phyloP scores from a whole-genome alignment of 495 filamentous ascomycete genomes.

The Chaetomium fimeti region DNA sequence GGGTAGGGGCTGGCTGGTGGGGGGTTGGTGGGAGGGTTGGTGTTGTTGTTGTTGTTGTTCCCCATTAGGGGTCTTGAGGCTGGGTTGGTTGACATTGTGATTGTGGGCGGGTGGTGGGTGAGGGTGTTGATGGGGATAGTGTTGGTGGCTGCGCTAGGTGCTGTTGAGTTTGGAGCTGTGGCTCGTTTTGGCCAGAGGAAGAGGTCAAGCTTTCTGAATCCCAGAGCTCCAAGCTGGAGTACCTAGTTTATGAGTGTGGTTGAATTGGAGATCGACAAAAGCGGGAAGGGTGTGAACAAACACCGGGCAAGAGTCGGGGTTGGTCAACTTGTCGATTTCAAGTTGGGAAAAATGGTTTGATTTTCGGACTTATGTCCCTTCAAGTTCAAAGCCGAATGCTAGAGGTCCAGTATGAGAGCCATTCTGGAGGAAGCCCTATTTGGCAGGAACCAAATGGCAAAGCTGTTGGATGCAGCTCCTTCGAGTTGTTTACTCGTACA shows the following conservation, averaged over 20 bases:
- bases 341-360: not conserved
- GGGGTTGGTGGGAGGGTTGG: not conserved
- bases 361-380: not conserved
- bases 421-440: not conserved
- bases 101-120: not conserved
- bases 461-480: not conserved
- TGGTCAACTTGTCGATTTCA: not conserved
- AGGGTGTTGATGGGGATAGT: too few species aligned
- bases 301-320: too few species aligned
- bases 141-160: not conserved
- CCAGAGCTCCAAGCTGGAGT: too few species aligned
- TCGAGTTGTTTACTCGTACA: not conserved
- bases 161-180: not conserved
- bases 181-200: not conserved
- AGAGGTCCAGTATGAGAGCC: too few species aligned
- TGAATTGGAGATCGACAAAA: not conserved
- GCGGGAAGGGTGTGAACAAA: not conserved
- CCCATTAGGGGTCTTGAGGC: not conserved
- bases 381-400: not conserved
- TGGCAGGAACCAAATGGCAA: not conserved
- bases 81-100: slow-evolving; percentile 5
- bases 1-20: not conserved
- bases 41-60: not conserved
- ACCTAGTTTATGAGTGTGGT: not conserved
- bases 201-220: too few species aligned